These are phyloP conservation scores for Lenzites betulinus DNA, from an alignment of 768 basidiomycete genomes.

Conservation along the genomic window DNA sequence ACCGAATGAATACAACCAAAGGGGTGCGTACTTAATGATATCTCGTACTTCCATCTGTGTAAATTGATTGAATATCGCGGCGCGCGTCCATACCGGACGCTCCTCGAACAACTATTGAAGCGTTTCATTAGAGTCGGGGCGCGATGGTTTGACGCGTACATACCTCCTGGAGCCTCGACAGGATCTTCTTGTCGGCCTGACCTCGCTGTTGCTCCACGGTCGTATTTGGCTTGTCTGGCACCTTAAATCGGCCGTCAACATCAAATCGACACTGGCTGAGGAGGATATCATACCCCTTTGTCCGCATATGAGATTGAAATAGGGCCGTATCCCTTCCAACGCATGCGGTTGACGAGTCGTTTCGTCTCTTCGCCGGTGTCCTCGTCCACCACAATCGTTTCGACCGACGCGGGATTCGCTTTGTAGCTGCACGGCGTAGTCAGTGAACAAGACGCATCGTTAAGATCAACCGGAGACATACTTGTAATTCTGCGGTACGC, in stretches of 20 bases:
- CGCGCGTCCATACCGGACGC: constrained; percentile 89
- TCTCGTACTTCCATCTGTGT: constrained; percentile 64
- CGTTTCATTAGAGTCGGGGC: background rate
- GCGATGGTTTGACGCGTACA: background rate
- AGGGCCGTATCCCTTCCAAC: constrained; percentile 86
- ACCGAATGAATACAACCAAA: background rate
- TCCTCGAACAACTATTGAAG: constrained; percentile 60
- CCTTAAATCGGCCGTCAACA: constrained; percentile 35
- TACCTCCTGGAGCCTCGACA: constrained; percentile 59
- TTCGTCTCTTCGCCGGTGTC: constrained; percentile 81
- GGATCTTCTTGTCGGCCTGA: constrained; percentile 54
- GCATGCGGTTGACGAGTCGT: constrained; percentile 79
- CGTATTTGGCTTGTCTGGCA: constrained; percentile 66
- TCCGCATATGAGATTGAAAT: constrained; percentile 71
- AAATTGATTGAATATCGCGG: constrained; percentile 83
- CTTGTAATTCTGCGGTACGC: constrained; percentile 82
- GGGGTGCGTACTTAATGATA: constrained; percentile 65
- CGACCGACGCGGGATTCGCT: constrained; percentile 72
- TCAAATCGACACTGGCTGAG: background rate
- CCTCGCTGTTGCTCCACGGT: constrained; percentile 61
- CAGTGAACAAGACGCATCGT: background rate
- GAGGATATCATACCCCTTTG: constrained; percentile 41
- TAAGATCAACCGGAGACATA: constrained; percentile 32
- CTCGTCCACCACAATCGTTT: constrained; percentile 65
- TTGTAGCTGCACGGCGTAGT: constrained; percentile 60